phyloP scores from a whole-genome alignment of 2,329 filamentous ascomycete species.

The Fusarium sp. region DNA sequence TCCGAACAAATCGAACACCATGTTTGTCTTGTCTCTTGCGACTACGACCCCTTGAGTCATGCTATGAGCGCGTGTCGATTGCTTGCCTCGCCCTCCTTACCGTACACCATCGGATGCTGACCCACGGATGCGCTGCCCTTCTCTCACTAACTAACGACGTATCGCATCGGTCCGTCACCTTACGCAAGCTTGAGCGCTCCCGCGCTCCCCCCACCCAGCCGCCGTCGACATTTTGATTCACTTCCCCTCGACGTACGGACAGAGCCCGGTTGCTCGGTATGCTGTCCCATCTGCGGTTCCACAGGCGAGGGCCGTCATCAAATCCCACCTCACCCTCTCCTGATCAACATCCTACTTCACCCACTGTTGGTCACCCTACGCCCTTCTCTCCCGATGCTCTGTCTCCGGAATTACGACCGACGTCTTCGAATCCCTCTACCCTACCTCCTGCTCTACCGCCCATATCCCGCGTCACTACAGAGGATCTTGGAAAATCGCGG shows the following conservation, averaged over 20 bases:
- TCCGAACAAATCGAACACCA: constrained; percentile 33
- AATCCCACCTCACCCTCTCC: constrained; percentile 65
- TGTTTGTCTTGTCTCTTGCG: constrained; percentile 39
- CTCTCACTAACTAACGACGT: constrained; percentile 16
- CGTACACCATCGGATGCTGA: constrained; percentile 33
- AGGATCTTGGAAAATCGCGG: constrained; percentile 47
- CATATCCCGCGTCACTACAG: constrained; percentile 61
- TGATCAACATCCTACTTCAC: constrained; percentile 59
- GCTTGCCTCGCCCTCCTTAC: constrained; percentile 33
- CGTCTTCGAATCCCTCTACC: constrained; percentile 51
- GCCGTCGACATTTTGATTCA: constrained; percentile 40
- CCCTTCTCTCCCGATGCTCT: constrained; percentile 55
- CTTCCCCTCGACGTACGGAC: constrained; percentile 20
- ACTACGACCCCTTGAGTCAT: constrained; percentile 43
- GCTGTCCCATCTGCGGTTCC: constrained; percentile 68
- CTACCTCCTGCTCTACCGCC: constrained; percentile 63
- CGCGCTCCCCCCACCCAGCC: constrained; percentile 33
- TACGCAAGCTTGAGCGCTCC: constrained; percentile 30
- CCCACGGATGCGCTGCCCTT: constrained; percentile 36
- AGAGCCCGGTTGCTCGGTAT: constrained; percentile 49
- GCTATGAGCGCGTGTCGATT: constrained; percentile 44
- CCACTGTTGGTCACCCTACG: constrained; percentile 53
- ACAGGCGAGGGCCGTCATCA: constrained; percentile 64
- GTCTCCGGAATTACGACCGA: constrained; percentile 51
- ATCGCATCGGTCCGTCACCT: constrained; percentile 15